Base-by-base conservation (phyloP, 2,329 filamentous ascomycete genomes). In the Colletotrichum sp. region DNA sequence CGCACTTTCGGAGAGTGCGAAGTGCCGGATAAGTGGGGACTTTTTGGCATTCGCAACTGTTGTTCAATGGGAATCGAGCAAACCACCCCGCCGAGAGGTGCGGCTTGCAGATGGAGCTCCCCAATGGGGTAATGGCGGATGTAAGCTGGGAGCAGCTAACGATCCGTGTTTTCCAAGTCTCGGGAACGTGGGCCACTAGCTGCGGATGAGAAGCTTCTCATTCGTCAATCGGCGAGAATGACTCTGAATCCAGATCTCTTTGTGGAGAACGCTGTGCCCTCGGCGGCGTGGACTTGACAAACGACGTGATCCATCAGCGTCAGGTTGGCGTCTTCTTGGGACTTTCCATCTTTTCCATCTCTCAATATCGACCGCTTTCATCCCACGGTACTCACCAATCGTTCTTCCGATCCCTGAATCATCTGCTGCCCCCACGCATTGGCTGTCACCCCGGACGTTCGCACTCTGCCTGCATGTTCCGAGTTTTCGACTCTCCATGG, bases 1-100 rank as follows among this genome's bases (percentile, higher is more conserved):
- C 72, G 68, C 72, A 75, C 60, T 71, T 75, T 75, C 68, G 72
- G 69, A 72, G 8, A 64, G 62, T 72, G 68, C 72, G 69, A 75
- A 72, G 30, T 30, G 21, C 72, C 72, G 69, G 32, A 32, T 5
- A 13, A 28, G 15, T 34, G 30, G 49, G 26, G 12, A 1, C 18
- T 16, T 66, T n/a, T 1, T 36, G 26, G 15, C 65, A 69, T 24
- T 57, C 28, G 12, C 59, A 44, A 8, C 30, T 24, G 8, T 18
- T 5, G 26, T 1, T 39, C 28, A 52, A 52, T 52, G 10, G 44
- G 10, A 52, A 52, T 52, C 0, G 44, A 8, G 44, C 44, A 52
- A 52, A 24, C n/a, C n/a, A 30, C 12, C 26, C 28, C 57, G 39
- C 57, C 66, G 52, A 44, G 66, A 26, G 16, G 34, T 66, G 36